phyloP scores from a whole-genome alignment of 768 basidiomycete genomes.

The Serendipita sp. region DNA sequence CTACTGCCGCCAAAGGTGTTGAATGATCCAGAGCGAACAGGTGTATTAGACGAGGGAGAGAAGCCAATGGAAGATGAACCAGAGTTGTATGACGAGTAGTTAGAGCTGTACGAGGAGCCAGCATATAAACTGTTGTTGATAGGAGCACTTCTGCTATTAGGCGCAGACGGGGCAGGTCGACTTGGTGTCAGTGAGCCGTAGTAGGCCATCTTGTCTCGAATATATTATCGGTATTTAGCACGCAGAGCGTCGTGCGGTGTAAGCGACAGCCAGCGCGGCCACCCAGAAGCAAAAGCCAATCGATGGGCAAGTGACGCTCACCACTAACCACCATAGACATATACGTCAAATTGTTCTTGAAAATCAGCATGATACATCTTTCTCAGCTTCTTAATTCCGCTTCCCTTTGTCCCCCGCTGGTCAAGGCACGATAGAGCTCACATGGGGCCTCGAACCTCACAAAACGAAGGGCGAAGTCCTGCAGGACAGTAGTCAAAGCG shows the following conservation, averaged over 20 bases:
- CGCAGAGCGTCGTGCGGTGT: background rate
- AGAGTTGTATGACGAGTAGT: slow-evolving; percentile 31
- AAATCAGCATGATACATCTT: background rate
- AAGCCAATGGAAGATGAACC: slow-evolving; percentile 2
- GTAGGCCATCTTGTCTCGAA: background rate
- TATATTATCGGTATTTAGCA: background rate
- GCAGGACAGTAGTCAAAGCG: background rate
- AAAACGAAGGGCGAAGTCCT: background rate
- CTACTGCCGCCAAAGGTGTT: slow-evolving; percentile 30
- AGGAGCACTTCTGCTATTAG: slow-evolving; percentile 17
- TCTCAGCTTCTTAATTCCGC: background rate
- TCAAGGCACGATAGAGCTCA: background rate
- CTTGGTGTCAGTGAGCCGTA: slow-evolving; percentile 48
- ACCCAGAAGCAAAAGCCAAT: background rate
- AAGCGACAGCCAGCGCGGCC: background rate
- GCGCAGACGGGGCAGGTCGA: slow-evolving; percentile 61
- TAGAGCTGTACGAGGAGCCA: slow-evolving; percentile 41
- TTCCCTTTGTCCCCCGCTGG: background rate
- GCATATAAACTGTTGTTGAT: slow-evolving; percentile 21
- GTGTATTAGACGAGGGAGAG: background rate
- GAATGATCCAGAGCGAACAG: background rate
- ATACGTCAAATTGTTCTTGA: background rate
- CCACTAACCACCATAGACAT: background rate
- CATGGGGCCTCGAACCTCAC: background rate
- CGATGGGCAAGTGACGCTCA: background rate